Evolutionary conservation across 257 asterid species (phyloP), one percentile per base, ranked within the genome.

Genomic region (Prunella vulgaris): DNA sequence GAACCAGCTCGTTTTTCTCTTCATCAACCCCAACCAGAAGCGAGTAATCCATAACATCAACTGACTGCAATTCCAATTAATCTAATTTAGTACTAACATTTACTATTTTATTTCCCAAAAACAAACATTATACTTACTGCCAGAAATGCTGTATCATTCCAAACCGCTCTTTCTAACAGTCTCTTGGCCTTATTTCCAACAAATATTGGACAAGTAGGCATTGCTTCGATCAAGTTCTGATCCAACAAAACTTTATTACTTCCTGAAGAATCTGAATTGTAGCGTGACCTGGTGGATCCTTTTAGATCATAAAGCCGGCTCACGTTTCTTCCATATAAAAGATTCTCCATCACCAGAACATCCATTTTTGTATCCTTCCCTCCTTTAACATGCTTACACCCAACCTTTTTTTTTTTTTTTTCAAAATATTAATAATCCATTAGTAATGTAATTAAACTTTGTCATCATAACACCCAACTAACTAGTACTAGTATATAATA

Each of bases 11-110:
- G 46, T 90, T 87, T 64, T 77, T 85, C 83, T 86, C 96, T 72
- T 90, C 86, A 73, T 92, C 98, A 18, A 90, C 84, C 56, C 98
- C 98, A 30, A 90, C 98, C 40, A 92, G 81, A 65, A 92, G 81
- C 0, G 98, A 92, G 70, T 92, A 92, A 73, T 92, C 98, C 97
- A 90, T 92, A n/a, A 90, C 98, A 74, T 85, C 93, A 49, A 92
- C 74, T 2, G 91, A 86, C 98, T 92, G 96, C 80, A 49, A 75
- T 4, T 32, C 8, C 37, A 32, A 32, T 6, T n/a, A n/a, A n/a
- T n/a, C n/a, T n/a, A n/a, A n/a, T n/a, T n/a, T n/a, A n/a, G n/a
- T n/a, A n/a, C n/a, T n/a, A n/a, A n/a, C n/a, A n/a, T n/a, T n/a
- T n/a, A n/a, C n/a, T n/a, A n/a, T n/a, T n/a, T n/a, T n/a, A n/a